phyloP scores from a whole-genome alignment of 2,329 filamentous ascomycete genomes.

The Fusarium globosum region DNA sequence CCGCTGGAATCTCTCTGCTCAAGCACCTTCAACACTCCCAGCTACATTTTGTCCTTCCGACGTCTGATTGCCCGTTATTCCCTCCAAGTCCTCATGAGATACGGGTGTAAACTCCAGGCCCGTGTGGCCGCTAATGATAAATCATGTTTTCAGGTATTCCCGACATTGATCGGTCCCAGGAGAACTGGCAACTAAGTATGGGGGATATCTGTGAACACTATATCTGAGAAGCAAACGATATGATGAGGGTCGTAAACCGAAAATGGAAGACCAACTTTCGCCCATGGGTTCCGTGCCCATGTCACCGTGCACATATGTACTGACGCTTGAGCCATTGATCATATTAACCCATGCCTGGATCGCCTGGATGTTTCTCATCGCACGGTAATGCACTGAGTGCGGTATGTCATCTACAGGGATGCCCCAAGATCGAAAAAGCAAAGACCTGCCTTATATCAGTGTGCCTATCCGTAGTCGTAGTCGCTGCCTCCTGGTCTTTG shows the following conservation, averaged over 20 bases:
- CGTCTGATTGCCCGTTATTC: neutral
- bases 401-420: slow-evolving; percentile 26
- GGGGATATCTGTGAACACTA: slow-evolving; percentile 9
- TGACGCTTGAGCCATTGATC: neutral
- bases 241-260: slow-evolving; percentile 13
- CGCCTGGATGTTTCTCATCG: slow-evolving; percentile 9
- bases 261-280: neutral
- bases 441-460: neutral
- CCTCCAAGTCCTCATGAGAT: neutral
- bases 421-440: slow-evolving; percentile 21
- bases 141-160: slow-evolving; percentile 1
- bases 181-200: slow-evolving; percentile 12
- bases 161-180: slow-evolving; percentile 15
- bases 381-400: slow-evolving; percentile 8
- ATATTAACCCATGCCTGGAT: neutral
- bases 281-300: neutral
- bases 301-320: neutral
- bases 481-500: neutral
- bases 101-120: neutral
- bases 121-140: neutral
- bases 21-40: neutral
- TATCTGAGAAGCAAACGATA: slow-evolving; percentile 23
- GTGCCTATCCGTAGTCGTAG: neutral
- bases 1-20: slow-evolving; percentile 1
- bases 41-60: slow-evolving; percentile 3